Percentiles rank a stretch among this genome's conserved stretches.
Conservation (phyloP, 768 basidiomycete genomes). For the Amanita phalloides region DNA sequence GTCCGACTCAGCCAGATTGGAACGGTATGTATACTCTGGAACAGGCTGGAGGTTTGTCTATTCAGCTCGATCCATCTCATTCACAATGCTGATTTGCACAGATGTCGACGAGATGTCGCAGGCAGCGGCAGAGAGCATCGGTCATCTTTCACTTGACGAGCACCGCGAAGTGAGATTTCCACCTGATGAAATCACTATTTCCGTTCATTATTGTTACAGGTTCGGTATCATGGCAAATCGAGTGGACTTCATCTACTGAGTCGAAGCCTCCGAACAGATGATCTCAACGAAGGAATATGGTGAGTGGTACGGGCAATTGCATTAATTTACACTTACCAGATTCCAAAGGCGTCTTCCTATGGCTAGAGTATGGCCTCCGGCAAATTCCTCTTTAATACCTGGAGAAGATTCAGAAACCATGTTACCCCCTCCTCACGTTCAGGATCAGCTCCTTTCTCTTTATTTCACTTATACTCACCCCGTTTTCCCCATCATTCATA, state of each 20-base stretch:
- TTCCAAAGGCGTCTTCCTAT: slow-evolving; percentile 55
- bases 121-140: slow-evolving; percentile 47
- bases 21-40: slow-evolving; percentile 52
- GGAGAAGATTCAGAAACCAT: slow-evolving; percentile 35
- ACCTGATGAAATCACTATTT: background rate
- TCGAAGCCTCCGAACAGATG: slow-evolving; percentile 52
- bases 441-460: slow-evolving; percentile 58
- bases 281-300: slow-evolving; percentile 61
- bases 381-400: slow-evolving; percentile 29
- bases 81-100: background rate
- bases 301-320: slow-evolving; percentile 18
- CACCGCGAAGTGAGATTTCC: slow-evolving; percentile 47
- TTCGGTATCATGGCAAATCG: slow-evolving; percentile 75
- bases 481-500: slow-evolving; percentile 73
- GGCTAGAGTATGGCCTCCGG: slow-evolving; percentile 65
- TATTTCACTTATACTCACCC: slow-evolving; percentile 85
- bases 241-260: slow-evolving; percentile 72
- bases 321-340: background rate
- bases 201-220: slow-evolving; percentile 25
- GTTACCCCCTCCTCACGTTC: slow-evolving; percentile 51
- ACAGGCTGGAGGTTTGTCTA: slow-evolving; percentile 13
- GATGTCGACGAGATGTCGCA: slow-evolving; percentile 30
- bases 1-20: slow-evolving; percentile 35
- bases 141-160: slow-evolving; percentile 66
- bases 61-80: background rate